Evolutionary conservation across 1,284 basidiomycete genomes (phyloP), one percentile per base, ranked within the genome.

Genomic region (Ceratobasidium sp.): DNA sequence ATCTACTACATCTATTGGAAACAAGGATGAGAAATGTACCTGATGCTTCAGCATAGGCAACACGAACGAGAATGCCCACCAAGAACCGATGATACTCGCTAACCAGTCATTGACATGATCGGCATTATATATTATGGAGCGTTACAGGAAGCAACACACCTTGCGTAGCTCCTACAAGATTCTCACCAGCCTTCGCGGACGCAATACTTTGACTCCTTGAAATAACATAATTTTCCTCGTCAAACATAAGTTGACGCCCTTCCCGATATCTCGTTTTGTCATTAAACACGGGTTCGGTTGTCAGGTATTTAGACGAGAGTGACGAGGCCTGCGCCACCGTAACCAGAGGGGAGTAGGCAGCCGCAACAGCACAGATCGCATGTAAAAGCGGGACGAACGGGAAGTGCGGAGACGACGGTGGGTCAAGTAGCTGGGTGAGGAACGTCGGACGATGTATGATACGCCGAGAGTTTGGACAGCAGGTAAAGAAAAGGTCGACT

Each of bases 11-110:
- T 28, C 66, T 69, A 47, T 16, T 7, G 16, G 28, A 38, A 2
- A 46, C 11, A 26, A n/a, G 38, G 16, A 21, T 43, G n/a, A 28
- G 18, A 38, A 11, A 11, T 4, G 35, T 38, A 11, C 35, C 11
- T 38, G 35, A 11, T 11, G 35, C 11, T 38, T 5, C 4, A 13
- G 43, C 1, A 46, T 46, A 46, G 11, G 5, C 21, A 21, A 3
- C 9, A 69, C 66, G 14, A 32, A 69, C 66, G 52, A 57, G 41
- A 69, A 69, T 26, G 66, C 54, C 66, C 66, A 69, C 66, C 66
- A 69, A n/a, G 41, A 43, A 35, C 28, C 32, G 13, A 69, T 58
- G 5, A 69, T 26, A 18, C 21, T 46, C 6, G 52, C 66, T 69
- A 32, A 14, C n/a, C 50, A 66, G 26, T n/a, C 21, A 1, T 38